Base-by-base conservation (phyloP, 306 rosid genomes). In the Rubus parviflorus region DNA sequence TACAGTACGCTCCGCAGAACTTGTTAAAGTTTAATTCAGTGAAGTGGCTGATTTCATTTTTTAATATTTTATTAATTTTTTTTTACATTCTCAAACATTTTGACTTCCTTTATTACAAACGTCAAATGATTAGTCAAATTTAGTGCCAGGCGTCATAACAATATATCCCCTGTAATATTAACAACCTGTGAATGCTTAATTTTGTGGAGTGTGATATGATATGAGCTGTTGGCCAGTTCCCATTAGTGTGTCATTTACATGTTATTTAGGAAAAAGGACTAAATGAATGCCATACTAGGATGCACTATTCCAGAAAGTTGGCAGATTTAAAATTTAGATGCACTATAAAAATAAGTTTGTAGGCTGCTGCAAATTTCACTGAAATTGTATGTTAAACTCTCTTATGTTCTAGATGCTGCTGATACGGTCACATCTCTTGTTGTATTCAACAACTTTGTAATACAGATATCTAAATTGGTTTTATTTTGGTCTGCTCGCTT, bases 1-100 rank as follows among this genome's bases (percentile, higher is more conserved):
- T 56, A 91, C 94, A 35, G 99, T 96, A 86, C 91, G 82, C 73
- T 71, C 35, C 60, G 7, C 35, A 4, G n/a, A 40, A 56, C 81
- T 47, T 23, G 2, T 51, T 43, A 38, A 30, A 35, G 30, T 62
- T 76, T 17, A 41, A 61, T 52, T 14, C 2, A 23, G 20, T 43
- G 20, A 61, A 4, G 42, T 54, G 66, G 76, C 53, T 61, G 25
- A 38, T 73, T 53, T 63, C 16, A 15, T 63, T 15, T 25, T 8
- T 42, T 4, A 42, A 4, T 10, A 25, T 20, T 1, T 10, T 60
- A 60, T 30, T 61, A 23, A 23, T 9, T 3, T 42, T 5, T 5
- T 11, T 72, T 37, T 72, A 3, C 74, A 30, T 30, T 68, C 22
- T 37, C 35, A 23, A 30, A 48, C 2, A 3, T 9, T 19, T 12